A percentile compares a stretch with the other conserved stretches of the same genome.
Evolutionary conservation across 805 yeast genomes (phyloP).

Genomic region (Candida maris): DNA sequence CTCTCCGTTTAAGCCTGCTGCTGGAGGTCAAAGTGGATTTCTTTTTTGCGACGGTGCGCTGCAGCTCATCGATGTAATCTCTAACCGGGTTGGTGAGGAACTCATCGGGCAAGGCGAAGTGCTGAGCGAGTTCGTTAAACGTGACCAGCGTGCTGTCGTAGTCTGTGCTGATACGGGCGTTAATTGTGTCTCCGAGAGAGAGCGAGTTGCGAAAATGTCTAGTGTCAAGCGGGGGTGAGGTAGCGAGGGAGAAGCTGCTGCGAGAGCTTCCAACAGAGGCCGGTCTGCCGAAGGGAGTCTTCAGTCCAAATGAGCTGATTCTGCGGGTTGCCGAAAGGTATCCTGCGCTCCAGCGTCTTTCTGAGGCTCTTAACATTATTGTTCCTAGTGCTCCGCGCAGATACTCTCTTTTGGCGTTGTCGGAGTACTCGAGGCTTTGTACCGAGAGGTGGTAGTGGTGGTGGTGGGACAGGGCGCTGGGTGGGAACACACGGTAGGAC

Average conservation of each 20-base stretch:
- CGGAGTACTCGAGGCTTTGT: too few relatives aligned
- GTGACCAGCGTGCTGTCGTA: constrained; percentile 8
- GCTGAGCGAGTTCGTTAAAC: constrained; percentile 18
- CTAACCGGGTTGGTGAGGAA: constrained; percentile 19
- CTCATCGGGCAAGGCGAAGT: constrained; percentile 26
- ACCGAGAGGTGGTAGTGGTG: too few relatives aligned
- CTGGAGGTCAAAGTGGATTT: constrained; percentile 4
- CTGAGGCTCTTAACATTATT: constrained; percentile 13
- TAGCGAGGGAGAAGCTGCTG: neutral
- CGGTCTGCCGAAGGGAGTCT: neutral
- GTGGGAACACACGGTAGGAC: constrained; percentile 10
- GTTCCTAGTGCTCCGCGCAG: constrained; percentile 24
- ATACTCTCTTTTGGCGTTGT: constrained; percentile 20
- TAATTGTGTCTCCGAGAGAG: too few relatives aligned
- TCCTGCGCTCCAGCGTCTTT: constrained; percentile 2
- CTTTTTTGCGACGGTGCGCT: constrained; percentile 12
- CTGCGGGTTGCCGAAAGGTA: too few relatives aligned
- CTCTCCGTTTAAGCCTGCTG: constrained; percentile 3
- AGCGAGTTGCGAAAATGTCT: too few relatives aligned
- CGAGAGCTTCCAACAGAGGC: neutral
- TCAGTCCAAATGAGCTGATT: neutral
- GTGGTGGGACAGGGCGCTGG: neutral
- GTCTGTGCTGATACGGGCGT: constrained; percentile 4
- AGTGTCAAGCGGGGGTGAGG: too few relatives aligned
- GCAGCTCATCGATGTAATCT: constrained; percentile 15